These are phyloP conservation scores for Ochromonas danica DNA, from an alignment of 108 stramenopile genomes.

Conservation along the genomic window DNA sequence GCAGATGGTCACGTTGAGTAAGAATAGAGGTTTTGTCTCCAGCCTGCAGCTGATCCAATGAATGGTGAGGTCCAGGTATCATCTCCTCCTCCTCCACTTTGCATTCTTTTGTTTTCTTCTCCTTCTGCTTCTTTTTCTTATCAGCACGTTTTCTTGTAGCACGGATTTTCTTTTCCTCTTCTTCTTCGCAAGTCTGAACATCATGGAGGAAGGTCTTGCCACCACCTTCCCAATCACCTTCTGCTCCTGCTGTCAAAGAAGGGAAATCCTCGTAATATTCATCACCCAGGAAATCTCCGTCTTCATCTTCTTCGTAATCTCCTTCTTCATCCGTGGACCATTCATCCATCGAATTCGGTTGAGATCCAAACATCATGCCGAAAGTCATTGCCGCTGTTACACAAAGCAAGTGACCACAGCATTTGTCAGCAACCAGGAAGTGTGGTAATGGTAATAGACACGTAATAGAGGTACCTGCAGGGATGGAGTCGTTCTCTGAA, in stretches of 20 bases:
- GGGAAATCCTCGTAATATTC: constrained; percentile 1
- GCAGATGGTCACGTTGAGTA: too few relatives aligned
- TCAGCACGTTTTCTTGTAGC: constrained; percentile 3
- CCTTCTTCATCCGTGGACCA: constrained; percentile 5
- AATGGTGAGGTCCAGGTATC: neutral
- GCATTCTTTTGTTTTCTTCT: neutral
- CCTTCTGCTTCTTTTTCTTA: constrained; percentile 8
- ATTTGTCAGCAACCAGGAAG: neutral
- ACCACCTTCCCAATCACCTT: too few relatives aligned
- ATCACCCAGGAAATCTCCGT: neutral
- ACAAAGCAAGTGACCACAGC: neutral
- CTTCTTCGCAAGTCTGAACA: neutral
- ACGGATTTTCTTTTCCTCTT: neutral
- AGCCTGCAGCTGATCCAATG: too few relatives aligned
- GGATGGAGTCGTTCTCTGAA: neutral
- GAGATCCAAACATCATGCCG: constrained; percentile 13
- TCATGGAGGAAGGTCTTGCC: neutral
- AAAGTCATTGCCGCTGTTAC: constrained; percentile 25
- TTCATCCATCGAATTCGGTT: constrained; percentile 6
- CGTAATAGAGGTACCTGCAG: neutral
- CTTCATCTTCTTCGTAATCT: constrained; percentile 22
- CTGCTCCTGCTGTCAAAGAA: too few relatives aligned
- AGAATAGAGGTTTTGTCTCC: too few relatives aligned
- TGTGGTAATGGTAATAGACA: neutral
- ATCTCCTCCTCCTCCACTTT: neutral